phyloP scores from a whole-genome alignment of 2,329 filamentous ascomycete species.

The Penicillium carneum region DNA sequence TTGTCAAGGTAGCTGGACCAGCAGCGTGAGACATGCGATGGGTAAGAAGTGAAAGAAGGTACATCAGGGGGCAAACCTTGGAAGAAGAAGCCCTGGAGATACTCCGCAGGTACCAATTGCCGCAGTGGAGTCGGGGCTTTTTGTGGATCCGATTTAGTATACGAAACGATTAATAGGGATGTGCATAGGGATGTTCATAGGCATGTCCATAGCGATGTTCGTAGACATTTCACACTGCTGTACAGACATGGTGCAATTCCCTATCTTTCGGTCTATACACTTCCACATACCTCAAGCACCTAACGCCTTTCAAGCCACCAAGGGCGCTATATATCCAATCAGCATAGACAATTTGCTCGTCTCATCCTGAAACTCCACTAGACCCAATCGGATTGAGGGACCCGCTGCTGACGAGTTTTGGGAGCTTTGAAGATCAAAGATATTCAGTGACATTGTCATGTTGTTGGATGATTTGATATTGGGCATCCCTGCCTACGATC shows the following conservation, averaged over 20 bases:
- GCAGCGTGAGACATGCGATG: conserved; percentile 11
- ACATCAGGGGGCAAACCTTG: conserved; percentile 7
- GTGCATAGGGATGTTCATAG: no score
- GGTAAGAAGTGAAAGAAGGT: conserved; percentile 10
- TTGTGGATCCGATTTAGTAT: background rate
- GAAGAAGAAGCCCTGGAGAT: conserved; percentile 4
- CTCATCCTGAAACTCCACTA: conserved; percentile 36
- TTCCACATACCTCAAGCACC: conserved; percentile 1
- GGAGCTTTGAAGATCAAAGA: conserved; percentile 5
- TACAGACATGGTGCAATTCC: background rate
- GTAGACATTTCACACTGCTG: background rate
- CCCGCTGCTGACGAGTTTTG: conserved; percentile 33
- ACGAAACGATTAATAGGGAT: background rate
- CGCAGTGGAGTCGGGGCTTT: conserved; percentile 11
- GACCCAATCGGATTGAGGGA: conserved; percentile 15
- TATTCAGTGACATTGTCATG: background rate
- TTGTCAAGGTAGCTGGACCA: conserved; percentile 21
- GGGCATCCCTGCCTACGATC: background rate
- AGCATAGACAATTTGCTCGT: conserved; percentile 20
- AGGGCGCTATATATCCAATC: conserved; percentile 3
- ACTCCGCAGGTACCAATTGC: conserved; percentile 24
- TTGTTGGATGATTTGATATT: background rate
- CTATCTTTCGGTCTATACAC: background rate
- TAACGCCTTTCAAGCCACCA: conserved; percentile 9
- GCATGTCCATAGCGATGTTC: background rate